Evolutionary conservation across 2,329 filamentous ascomycete genomes (phyloP), one percentile per base, ranked within the genome.

Genomic region (Cercospora sp.): DNA sequence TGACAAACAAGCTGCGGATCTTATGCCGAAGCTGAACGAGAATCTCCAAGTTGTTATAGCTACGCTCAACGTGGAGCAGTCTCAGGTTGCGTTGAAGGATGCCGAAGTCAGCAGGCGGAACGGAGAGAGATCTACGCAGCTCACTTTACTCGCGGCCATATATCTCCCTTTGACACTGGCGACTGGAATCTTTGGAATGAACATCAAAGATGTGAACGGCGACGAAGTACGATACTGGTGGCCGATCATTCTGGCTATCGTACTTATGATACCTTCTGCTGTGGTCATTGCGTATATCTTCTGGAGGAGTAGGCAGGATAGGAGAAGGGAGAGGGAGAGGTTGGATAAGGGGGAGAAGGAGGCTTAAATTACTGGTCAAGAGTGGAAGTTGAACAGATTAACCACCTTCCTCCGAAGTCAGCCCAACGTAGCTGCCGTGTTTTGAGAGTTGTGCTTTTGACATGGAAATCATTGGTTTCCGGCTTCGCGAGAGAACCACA

Each of bases 101-200:
- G 37, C 63, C 1, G 37, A 30, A 24, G 26, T 26, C 12, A 66
- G 40, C 53, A 63, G 58, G n/a, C 40, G 53, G 13, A 24, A 68
- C 1, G 65, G 40, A 0, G 26, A 65, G 16, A 12, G 49, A 7
- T 53, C 49, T 8, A 53, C 49, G 1, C 18, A 53, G 1, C 49
- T 40, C 5, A 40, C 37, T 0, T 1, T 40, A 3, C 37, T 40
- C 13, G 37, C 37, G 37, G 37, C 37, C 37, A 40, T 40, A 7
- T 40, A 40, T 8, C 37, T 40, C 0, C 16, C 37, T n/a, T 3
- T 40, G 37, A 40, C 37, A 1, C 3, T n/a, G 37, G 37, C 37
- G 37, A 40, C 37, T 8, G 37, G 37, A 0, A n/a, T 40, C 3
- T 40, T 40, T 2, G 37, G 37, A 3, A 40, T 40, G 37, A 40